These are phyloP conservation scores for Cystobasidium slooffiae DNA, from an alignment of 1,284 basidiomycete species.

Conservation along the genomic window DNA sequence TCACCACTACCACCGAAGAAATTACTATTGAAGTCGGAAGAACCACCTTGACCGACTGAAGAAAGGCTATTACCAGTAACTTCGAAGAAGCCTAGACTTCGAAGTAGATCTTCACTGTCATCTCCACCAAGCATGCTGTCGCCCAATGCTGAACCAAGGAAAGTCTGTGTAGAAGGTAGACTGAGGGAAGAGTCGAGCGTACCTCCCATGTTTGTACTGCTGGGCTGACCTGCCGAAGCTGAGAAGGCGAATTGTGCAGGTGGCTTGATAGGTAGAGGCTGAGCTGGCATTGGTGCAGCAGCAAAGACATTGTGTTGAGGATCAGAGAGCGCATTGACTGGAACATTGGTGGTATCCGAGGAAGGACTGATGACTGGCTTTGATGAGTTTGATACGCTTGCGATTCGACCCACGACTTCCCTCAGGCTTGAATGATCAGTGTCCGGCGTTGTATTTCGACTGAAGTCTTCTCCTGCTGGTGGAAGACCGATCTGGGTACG, in stretches of 20 bases:
- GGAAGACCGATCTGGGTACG: conserved; percentile 31
- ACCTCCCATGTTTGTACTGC: conserved; percentile 8
- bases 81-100: conserved; percentile 43
- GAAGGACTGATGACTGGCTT: conserved; percentile 19
- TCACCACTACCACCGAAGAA: conserved; percentile 9
- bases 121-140: conserved; percentile 26
- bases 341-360: neutral
- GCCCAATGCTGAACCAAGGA: conserved; percentile 21
- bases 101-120: conserved; percentile 35
- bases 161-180: conserved; percentile 13
- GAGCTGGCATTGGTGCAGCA: neutral
- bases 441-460: conserved; percentile 34
- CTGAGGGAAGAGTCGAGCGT: conserved; percentile 14
- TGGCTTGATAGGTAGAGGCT: neutral
- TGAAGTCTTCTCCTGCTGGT: conserved; percentile 33
- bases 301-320: conserved; percentile 6
- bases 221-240: conserved; percentile 22
- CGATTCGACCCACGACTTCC: conserved; percentile 38
- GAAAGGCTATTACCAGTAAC: conserved; percentile 25
- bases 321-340: conserved; percentile 1
- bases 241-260: conserved; percentile 17
- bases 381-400: conserved; percentile 34
- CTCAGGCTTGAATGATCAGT: conserved; percentile 32
- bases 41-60: conserved; percentile 17
- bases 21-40: conserved; percentile 22